Evolutionary conservation across 1,139 yeast genomes (phyloP), one percentile per base, ranked within the genome.

Genomic region (Geotrichum australiense): DNA sequence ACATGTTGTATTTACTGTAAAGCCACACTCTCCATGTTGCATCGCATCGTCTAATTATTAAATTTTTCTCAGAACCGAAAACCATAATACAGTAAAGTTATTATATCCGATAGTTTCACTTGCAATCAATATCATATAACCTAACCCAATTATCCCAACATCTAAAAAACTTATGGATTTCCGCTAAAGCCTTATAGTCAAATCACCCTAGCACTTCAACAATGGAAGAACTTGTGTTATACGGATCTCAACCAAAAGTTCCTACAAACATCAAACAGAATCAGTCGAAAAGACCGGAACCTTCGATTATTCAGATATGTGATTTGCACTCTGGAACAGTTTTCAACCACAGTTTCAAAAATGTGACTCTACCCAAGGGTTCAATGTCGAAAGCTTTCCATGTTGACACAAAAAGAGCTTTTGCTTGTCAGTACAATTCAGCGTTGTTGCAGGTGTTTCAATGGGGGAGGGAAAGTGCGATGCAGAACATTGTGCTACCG

Each of bases 401-500:
- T 37, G 46, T 34, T 8, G 32, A 38, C 3, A 18, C 18, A 5
- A 33, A 70, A 46, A 64, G 74, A 40, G 61, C 78, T 14, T 70
- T 83, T 47, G 76, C 76, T 6, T 82, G 86, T 1, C 79, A 81
- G 46, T 66, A 70, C 18, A 74, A 72, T 36, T 84, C 81, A 56
- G 91, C 96, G 0, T 63, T 85, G 44, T 64, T 89, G 27, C 79
- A 81, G 50, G 81, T 82, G 1, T 89, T 86, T 57, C 64, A 77
- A 2, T 75, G 80, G 69, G 80, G 82, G 4, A 82, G 84, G 56
- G 97, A 91, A 55, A 72, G 84, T 8, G 77, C 84, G 1, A 86
- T 81, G 48, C 96, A 89, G 61, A 73, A 82, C 52, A 71, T 89
- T 32, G 93, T 95, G 1, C 69, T 89, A 10, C 96, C 97, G 0